Percentiles rank a stretch among this genome's conserved stretches.
phyloP scores from a whole-genome alignment of 371 early-diverging fungal species.

The Rhizopus stolonifer region DNA sequence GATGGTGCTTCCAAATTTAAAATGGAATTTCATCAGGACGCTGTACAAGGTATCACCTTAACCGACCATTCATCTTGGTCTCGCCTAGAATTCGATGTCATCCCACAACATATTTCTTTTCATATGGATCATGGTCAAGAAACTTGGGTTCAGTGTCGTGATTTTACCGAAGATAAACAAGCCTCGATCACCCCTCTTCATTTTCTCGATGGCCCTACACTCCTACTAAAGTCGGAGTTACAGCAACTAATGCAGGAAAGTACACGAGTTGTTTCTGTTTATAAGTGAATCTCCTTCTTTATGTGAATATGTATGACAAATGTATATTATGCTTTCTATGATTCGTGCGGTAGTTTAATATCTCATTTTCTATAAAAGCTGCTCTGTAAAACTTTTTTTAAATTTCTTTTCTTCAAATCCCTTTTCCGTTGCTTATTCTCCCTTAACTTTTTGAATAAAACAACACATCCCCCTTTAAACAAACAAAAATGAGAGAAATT shows the following conservation, averaged over 20 bases:
- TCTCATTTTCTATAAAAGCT: not conserved
- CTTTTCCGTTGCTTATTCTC: constrained; percentile 22
- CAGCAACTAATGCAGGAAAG: constrained; percentile 13
- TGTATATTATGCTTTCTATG: constrained; percentile 3
- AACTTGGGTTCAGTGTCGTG: constrained; percentile 68
- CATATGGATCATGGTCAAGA: constrained; percentile 53
- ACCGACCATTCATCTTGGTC: constrained; percentile 35
- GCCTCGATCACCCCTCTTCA: constrained; percentile 41
- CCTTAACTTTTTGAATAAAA: constrained; percentile 27
- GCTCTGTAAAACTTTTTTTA: not conserved
- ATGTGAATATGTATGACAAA: constrained; percentile 3
- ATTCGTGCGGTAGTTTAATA: not conserved
- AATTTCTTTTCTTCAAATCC: not conserved
- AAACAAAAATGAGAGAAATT: constrained; percentile 95
- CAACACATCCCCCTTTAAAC: constrained; percentile 15
- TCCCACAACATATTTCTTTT: constrained; percentile 46
- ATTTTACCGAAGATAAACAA: constrained; percentile 76
- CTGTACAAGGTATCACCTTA: constrained; percentile 53
- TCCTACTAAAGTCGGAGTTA: constrained; percentile 37
- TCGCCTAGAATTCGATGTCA: constrained; percentile 28
- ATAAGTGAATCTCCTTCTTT: not conserved
- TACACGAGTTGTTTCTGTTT: constrained; percentile 4
- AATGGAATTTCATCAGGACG: constrained; percentile 64
- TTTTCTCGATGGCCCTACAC: constrained; percentile 39
- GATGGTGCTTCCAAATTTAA: constrained; percentile 69